phyloP scores from a whole-genome alignment of 2,329 filamentous ascomycete genomes.

The Diaporthe capsici region DNA sequence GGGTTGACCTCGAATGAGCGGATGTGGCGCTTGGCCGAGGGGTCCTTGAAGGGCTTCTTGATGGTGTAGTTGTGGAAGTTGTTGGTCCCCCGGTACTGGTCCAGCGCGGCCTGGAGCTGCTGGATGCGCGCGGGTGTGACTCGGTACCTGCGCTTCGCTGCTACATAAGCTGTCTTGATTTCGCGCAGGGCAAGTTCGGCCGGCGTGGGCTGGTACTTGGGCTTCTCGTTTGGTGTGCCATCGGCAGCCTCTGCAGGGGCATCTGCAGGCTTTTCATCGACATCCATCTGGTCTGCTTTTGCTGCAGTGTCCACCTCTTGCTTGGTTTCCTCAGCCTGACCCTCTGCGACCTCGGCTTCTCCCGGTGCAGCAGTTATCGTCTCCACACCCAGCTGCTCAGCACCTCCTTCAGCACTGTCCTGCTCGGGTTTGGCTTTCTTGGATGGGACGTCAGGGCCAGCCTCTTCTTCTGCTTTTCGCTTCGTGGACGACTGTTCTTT shows the following conservation, averaged over 20 bases:
- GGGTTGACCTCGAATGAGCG: conserved; percentile 88
- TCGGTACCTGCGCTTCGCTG: conserved; percentile 88
- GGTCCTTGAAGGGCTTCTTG: conserved; percentile 84
- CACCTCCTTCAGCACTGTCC: conserved; percentile 18
- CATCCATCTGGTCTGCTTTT: conserved; percentile 17
- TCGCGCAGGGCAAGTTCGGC: conserved; percentile 78
- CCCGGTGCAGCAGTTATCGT: neutral
- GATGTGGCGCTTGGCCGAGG: conserved; percentile 90
- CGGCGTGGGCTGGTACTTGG: conserved; percentile 57
- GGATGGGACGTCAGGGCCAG: conserved; percentile 12
- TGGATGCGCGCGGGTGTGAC: conserved; percentile 79
- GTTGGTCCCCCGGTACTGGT: conserved; percentile 83
- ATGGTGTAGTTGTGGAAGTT: conserved; percentile 99
- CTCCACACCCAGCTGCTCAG: neutral
- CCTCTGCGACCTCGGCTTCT: neutral
- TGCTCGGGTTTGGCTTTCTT: conserved; percentile 41
- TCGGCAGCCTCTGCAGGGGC: conserved; percentile 24
- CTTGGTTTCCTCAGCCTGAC: conserved; percentile 32
- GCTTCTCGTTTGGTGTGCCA: conserved; percentile 38
- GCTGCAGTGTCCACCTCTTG: neutral
- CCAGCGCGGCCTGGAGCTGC: conserved; percentile 81
- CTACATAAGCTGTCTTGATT: conserved; percentile 85
- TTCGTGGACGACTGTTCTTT: conserved; percentile 18
- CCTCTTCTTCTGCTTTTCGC: conserved; percentile 38
- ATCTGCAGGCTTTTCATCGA: conserved; percentile 25